Evolutionary conservation across 2,329 filamentous ascomycete species (phyloP).

Genomic region (Nannizzia gypsea): DNA sequence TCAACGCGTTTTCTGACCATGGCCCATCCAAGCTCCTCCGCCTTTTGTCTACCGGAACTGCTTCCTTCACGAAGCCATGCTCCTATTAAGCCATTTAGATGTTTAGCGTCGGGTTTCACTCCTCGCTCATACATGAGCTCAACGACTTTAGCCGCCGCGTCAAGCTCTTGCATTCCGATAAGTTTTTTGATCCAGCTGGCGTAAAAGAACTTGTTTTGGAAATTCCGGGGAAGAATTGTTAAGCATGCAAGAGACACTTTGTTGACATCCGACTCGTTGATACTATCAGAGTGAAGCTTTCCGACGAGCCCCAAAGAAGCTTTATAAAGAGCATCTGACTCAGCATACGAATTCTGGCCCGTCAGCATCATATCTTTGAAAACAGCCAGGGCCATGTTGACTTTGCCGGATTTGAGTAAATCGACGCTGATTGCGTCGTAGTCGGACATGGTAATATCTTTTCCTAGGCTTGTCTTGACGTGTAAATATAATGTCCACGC

Average conservation of each 20-base stretch:
- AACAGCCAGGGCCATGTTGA: constrained; percentile 57
- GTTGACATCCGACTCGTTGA: constrained; percentile 35
- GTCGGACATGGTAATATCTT: constrained; percentile 55
- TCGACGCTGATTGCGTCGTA: constrained; percentile 63
- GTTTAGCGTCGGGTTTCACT: constrained; percentile 57
- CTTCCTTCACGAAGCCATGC: constrained; percentile 59
- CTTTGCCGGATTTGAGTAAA: constrained; percentile 55
- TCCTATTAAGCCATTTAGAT: constrained; percentile 71
- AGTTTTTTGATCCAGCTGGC: constrained; percentile 81
- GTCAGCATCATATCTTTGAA: constrained; percentile 85
- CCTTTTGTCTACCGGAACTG: constrained; percentile 44
- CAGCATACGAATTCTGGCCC: constrained; percentile 35
- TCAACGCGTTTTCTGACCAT: constrained; percentile 62
- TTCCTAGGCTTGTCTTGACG: constrained; percentile 49
- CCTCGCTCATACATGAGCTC: constrained; percentile 61
- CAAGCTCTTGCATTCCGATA: constrained; percentile 58
- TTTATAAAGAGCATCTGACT: constrained; percentile 36
- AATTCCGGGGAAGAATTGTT: constrained; percentile 40
- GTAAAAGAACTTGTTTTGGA: constrained; percentile 67
- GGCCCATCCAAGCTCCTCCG: constrained; percentile 58
- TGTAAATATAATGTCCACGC: constrained; percentile 59
- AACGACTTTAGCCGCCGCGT: constrained; percentile 60
- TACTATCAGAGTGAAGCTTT: constrained; percentile 31
- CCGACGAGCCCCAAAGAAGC: constrained; percentile 29
- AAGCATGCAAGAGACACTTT: constrained; percentile 40